A percentile compares a stretch with the other conserved stretches of the same genome.
phyloP scores from a whole-genome alignment of 2,329 filamentous ascomycete genomes.

The Zymoseptoria crescenta region DNA sequence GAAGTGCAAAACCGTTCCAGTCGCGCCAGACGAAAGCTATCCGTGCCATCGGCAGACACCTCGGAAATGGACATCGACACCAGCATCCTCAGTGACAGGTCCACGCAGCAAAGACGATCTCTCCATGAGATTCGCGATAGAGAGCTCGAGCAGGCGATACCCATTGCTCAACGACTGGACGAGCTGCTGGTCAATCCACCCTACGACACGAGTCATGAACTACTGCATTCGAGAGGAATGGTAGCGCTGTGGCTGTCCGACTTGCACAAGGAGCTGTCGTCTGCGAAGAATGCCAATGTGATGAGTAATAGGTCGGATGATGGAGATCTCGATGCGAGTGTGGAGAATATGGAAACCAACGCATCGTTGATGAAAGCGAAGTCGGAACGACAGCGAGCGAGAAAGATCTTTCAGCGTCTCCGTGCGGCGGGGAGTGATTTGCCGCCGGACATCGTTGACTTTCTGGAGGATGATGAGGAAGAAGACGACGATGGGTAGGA shows the following conservation, averaged over 20 bases:
- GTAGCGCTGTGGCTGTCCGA: conserved; percentile 68
- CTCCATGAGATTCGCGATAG: conserved; percentile 4
- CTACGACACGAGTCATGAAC: conserved; percentile 57
- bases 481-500: neutral
- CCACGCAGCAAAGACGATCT: conserved; percentile 24
- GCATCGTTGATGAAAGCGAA: conserved; percentile 4
- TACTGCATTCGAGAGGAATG: conserved; percentile 67
- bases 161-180: conserved; percentile 64
- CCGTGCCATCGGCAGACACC: conserved; percentile 6
- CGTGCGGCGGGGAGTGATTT: conserved; percentile 4
- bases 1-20: conserved; percentile 55
- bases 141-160: conserved; percentile 52
- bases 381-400: conserved; percentile 9
- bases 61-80: conserved; percentile 1
- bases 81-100: neutral
- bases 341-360: conserved; percentile 1
- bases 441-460: conserved; percentile 4
- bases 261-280: conserved; percentile 35
- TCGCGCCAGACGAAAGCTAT: conserved; percentile 30
- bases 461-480: conserved; percentile 8
- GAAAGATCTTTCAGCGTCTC: conserved; percentile 8
- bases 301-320: conserved; percentile 4
- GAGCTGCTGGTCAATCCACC: conserved; percentile 60
- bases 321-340: conserved; percentile 2
- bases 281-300: neutral